Base-by-base conservation (phyloP, 2,329 filamentous ascomycete species). In the Aureobasidium melanogenum region DNA sequence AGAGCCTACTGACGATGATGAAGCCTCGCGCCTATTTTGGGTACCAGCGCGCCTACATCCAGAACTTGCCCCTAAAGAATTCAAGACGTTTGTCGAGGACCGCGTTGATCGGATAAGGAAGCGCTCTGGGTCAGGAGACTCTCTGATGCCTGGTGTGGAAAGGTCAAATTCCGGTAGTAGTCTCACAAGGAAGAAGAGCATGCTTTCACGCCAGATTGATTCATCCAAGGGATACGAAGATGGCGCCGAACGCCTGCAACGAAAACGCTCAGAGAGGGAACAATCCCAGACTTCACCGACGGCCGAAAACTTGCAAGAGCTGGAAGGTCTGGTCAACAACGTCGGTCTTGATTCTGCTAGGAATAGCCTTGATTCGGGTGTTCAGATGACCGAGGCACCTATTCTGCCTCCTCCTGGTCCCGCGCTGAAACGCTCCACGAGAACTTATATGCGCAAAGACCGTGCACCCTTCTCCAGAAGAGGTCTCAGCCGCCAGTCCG, bases 41-140 rank as follows among this genome's bases (percentile, higher is more conserved):
- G 94, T 99, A 6, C 94, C 94, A 5, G 94, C 94, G 26, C 85
- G 91, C 62, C 82, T 99, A 30, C 94, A 99, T 69, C 94, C 94
- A 0, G 94, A 99, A 74, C 80, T 99, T 52, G 94, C 94, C 2
- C 94, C 94, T 1, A 91, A 89, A 70, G 94, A 97, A 68, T 99
- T 97, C 80, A 97, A 96, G 74, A 93, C 88, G 1, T 99, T 97
- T 67, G 82, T 99, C 2, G 93, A 99, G 69, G 95, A 92, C 64
- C 87, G 92, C 70, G 90, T 97, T 14, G 89, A 96, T 67, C 88
- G 89, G 38, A 96, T 97, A 67, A 87, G 91, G 72, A 82, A 92
- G 66, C 84, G 89, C 68, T 96, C 92, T 0, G 87, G 88, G 26
- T 91, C 75, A 50, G 68, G 73, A 87, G 66, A 87, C 81, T 65